Percentiles rank a stretch among this genome's conserved stretches.
Conservation (phyloP, 2,329 filamentous ascomycete genomes). For the Microdochium paspali region DNA sequence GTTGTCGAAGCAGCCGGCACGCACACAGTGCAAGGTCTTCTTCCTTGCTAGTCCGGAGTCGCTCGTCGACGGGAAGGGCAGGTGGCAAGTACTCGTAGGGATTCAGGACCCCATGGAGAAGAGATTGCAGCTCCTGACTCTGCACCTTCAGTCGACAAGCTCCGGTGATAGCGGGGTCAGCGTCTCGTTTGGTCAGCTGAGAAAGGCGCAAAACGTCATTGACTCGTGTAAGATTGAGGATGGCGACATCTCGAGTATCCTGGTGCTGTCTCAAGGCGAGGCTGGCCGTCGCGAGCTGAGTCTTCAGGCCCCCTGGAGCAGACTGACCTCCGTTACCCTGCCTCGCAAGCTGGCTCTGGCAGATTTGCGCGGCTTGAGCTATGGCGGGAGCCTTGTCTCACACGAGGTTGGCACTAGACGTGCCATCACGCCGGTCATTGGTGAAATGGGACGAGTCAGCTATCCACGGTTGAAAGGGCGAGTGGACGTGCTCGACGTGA, state of each 20-base stretch:
- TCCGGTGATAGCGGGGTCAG: slow-evolving; percentile 25
- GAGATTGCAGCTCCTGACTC: slow-evolving; percentile 55
- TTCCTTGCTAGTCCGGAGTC: slow-evolving; percentile 53
- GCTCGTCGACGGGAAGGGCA: slow-evolving; percentile 40
- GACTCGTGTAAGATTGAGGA: slow-evolving; percentile 67
- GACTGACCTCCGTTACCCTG: slow-evolving; percentile 55
- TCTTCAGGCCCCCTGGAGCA: slow-evolving; percentile 67
- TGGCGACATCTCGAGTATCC: slow-evolving; percentile 55
- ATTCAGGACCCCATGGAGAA: slow-evolving; percentile 62
- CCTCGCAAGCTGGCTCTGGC: slow-evolving; percentile 47
- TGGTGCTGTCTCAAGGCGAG: slow-evolving; percentile 58
- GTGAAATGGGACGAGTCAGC: slow-evolving; percentile 42
- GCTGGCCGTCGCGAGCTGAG: slow-evolving; percentile 58
- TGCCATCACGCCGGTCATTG: slow-evolving; percentile 34
- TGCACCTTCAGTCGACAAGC: slow-evolving; percentile 38
- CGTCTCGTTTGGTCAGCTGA: slow-evolving; percentile 38
- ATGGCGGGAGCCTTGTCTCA: slow-evolving; percentile 38
- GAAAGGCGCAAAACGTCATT: slow-evolving; percentile 56
- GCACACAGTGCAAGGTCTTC: slow-evolving; percentile 53
- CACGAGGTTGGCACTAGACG: slow-evolving; percentile 40
- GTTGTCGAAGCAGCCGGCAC: slow-evolving; percentile 40
- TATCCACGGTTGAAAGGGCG: slow-evolving; percentile 50
- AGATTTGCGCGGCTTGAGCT: slow-evolving; percentile 50
- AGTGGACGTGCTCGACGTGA: slow-evolving; percentile 57
- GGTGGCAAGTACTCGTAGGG: slow-evolving; percentile 52